Evolutionary conservation across 345 rosid species (phyloP).

Genomic region (Salix exigua): DNA sequence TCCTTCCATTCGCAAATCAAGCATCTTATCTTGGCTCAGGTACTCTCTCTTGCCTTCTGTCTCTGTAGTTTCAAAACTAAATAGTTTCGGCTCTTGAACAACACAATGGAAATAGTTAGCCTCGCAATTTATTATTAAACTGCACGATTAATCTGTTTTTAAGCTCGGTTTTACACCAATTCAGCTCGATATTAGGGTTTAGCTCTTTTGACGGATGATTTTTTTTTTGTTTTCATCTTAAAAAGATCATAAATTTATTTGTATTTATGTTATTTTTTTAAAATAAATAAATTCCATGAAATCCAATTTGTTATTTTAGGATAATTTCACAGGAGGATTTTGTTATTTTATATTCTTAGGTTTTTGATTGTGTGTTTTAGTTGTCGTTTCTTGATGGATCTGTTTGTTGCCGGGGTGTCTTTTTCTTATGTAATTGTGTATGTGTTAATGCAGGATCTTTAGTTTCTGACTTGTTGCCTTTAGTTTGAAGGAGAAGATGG

Average conservation of each 20-base stretch:
- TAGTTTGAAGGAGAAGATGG: conserved; percentile 32
- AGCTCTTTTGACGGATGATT: background rate
- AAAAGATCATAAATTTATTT: background rate
- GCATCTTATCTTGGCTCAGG: background rate
- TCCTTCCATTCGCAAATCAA: background rate
- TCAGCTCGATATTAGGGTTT: background rate
- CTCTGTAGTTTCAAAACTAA: background rate
- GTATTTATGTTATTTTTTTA: background rate
- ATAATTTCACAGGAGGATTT: background rate
- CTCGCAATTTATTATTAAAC: background rate
- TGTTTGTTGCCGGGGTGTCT: background rate
- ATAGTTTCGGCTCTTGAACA: background rate
- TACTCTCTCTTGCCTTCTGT: background rate
- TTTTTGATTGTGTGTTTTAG: background rate
- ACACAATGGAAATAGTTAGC: background rate
- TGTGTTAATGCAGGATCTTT: conserved; percentile 13
- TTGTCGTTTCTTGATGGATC: background rate
- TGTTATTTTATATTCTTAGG: background rate
- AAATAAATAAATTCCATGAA: background rate
- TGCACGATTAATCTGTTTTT: background rate
- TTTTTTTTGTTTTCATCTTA: background rate
- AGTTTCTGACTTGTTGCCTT: background rate
- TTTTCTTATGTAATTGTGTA: background rate
- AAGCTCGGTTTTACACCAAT: background rate
- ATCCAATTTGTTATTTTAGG: background rate